Conservation (phyloP, 1,284 basidiomycete genomes). For the Agaricales sp. region DNA sequence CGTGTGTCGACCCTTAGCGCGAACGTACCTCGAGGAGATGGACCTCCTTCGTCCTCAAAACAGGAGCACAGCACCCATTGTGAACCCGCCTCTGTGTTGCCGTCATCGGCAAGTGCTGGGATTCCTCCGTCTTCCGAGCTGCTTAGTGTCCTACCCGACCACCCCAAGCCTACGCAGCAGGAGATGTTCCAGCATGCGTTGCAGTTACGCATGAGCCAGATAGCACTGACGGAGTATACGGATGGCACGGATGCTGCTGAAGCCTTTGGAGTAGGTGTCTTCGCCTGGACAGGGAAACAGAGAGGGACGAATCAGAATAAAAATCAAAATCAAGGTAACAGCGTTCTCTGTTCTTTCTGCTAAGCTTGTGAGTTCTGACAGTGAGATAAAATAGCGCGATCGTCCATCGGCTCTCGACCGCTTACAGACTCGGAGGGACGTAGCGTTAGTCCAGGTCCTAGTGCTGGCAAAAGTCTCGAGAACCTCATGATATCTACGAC, state of each 20-base stretch:
- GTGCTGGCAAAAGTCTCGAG: neutral
- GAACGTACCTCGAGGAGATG: neutral
- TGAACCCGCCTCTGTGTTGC: neutral
- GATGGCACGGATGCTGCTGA: slow-evolving; percentile 84
- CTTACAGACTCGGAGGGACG: slow-evolving; percentile 7
- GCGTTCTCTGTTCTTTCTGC: neutral
- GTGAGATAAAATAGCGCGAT: slow-evolving; percentile 13
- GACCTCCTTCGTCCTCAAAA: slow-evolving; percentile 1
- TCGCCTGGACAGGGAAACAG: slow-evolving; percentile 71
- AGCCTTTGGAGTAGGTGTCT: slow-evolving; percentile 76
- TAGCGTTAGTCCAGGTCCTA: neutral
- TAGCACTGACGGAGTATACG: slow-evolving; percentile 74
- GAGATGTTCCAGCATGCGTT: slow-evolving; percentile 74
- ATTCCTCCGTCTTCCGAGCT: slow-evolving; percentile 17
- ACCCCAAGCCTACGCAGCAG: slow-evolving; percentile 38
- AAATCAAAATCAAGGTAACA: slow-evolving; percentile 24
- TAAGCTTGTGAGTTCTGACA: slow-evolving; percentile 10
- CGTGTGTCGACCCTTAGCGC: neutral
- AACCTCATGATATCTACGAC: neutral
- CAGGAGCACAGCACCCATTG: neutral
- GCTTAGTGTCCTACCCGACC: slow-evolving; percentile 42
- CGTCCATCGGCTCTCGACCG: slow-evolving; percentile 14
- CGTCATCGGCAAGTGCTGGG: neutral
- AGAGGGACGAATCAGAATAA: slow-evolving; percentile 21
- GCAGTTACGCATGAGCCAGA: slow-evolving; percentile 82